Conservation (phyloP, 768 basidiomycete species). For the Mycena galericulata region DNA sequence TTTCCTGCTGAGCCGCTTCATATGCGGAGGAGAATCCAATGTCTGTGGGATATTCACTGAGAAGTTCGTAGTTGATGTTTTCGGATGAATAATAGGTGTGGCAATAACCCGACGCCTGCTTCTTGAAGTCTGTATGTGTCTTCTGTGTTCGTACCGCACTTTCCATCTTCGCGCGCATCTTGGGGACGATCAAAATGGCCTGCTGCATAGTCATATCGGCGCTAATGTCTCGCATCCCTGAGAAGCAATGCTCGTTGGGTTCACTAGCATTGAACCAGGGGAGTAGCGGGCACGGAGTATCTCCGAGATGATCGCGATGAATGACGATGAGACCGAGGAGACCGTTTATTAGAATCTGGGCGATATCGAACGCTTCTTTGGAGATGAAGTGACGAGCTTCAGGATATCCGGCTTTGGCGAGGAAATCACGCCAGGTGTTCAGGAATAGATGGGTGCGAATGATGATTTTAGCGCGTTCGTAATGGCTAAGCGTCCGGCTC, state of each 20-base stretch:
- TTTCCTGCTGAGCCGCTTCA: too few relatives aligned
- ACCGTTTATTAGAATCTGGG: too few relatives aligned
- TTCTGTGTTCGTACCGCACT: too few relatives aligned
- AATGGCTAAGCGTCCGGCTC: constrained; percentile 2
- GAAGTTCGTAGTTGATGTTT: too few relatives aligned
- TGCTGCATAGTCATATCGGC: too few relatives aligned
- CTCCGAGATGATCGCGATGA: constrained; percentile 34
- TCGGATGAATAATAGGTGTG: too few relatives aligned
- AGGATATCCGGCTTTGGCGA: constrained; percentile 19
- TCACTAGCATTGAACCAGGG: constrained; percentile 9
- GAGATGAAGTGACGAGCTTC: constrained; percentile 37
- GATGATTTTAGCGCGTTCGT: constrained; percentile 16
- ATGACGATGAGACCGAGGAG: constrained; percentile 38
- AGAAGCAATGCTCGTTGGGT: constrained; percentile 17
- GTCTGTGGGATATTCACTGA: too few relatives aligned
- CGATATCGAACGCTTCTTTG: constrained; percentile 38
- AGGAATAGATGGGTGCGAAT: constrained; percentile 24
- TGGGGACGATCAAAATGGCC: too few relatives aligned
- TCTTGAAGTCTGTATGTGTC: too few relatives aligned
- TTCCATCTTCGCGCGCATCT: too few relatives aligned
- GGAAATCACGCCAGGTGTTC: constrained; percentile 23
- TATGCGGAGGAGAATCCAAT: too few relatives aligned
- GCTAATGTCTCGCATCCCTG: background rate
- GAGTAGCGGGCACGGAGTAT: background rate
- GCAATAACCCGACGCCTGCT: too few relatives aligned